Conservation (phyloP, 1,284 basidiomycete genomes). For the Fomitopsis palustris region DNA sequence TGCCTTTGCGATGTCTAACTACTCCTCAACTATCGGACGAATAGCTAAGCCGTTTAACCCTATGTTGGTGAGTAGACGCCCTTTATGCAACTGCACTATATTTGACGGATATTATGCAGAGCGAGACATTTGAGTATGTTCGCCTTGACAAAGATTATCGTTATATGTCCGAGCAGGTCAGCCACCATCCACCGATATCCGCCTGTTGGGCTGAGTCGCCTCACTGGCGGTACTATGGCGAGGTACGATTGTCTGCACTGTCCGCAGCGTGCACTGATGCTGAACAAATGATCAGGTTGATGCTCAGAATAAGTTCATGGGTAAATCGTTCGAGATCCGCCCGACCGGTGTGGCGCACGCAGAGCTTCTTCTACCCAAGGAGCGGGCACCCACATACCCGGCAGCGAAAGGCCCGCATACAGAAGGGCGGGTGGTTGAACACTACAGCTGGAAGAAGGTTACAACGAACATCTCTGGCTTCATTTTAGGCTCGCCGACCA, state of each 20-base stretch:
- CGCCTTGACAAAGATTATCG: conserved; percentile 86
- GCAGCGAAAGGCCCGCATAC: conserved; percentile 38
- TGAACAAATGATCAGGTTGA: conserved; percentile 55
- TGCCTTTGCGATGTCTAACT: conserved; percentile 98
- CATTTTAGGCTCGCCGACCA: conserved; percentile 89
- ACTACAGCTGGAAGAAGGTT: conserved; percentile 95
- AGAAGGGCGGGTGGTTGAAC: conserved; percentile 65
- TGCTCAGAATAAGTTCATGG: conserved; percentile 93
- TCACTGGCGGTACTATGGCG: conserved; percentile 89
- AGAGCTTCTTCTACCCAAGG: conserved; percentile 75
- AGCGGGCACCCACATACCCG: conserved; percentile 59
- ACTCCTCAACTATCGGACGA: conserved; percentile 91
- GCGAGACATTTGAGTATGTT: conserved; percentile 95
- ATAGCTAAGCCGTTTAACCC: conserved; percentile 97
- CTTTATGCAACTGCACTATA: neutral
- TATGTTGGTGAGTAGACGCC: conserved; percentile 61
- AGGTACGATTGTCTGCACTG: conserved; percentile 44
- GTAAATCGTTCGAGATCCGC: conserved; percentile 94
- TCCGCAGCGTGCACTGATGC: neutral
- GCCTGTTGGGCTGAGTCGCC: conserved; percentile 94
- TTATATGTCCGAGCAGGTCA: conserved; percentile 94
- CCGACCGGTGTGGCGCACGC: conserved; percentile 94
- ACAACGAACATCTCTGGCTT: conserved; percentile 93
- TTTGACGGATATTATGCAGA: conserved; percentile 30
- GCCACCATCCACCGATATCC: conserved; percentile 96